A percentile compares a stretch with the other conserved stretches of the same genome.
Conservation (phyloP, 495 filamentous ascomycete species). For the Tetracladium marchalianum region DNA sequence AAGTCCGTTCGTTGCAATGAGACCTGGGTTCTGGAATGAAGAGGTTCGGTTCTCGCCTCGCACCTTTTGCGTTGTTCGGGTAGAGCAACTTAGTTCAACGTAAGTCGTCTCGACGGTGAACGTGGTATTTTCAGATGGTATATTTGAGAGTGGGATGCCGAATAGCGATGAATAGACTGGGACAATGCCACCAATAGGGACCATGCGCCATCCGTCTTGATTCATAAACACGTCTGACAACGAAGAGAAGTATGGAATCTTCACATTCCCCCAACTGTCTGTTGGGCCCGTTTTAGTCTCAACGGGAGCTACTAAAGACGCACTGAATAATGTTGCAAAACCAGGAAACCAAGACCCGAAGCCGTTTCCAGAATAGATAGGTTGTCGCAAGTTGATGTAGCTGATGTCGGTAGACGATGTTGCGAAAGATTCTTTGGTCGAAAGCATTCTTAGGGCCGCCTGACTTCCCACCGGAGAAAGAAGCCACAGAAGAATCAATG, state of each 20-base stretch:
- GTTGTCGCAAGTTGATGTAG: conserved; percentile 8
- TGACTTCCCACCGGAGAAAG: conserved; percentile 13
- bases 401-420: neutral
- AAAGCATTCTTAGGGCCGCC: conserved; percentile 10
- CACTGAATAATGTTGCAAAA: conserved; percentile 6
- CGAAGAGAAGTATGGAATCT: conserved; percentile 12
- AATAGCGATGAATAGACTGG: conserved; percentile 12
- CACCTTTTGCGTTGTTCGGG: neutral
- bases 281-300: conserved; percentile 2
- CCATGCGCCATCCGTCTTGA: conserved; percentile 7
- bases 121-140: conserved; percentile 8
- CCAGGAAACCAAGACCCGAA: conserved; percentile 7
- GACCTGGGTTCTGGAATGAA: conserved; percentile 5
- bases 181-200: neutral
- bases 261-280: conserved; percentile 14
- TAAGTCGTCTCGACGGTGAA: conserved; percentile 11
- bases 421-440: neutral
- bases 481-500: conserved; percentile 11
- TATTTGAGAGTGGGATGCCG: conserved; percentile 9
- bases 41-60: neutral
- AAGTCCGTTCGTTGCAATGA: conserved; percentile 9
- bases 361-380: conserved; percentile 4
- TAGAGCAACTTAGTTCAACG: conserved; percentile 9
- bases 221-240: conserved; percentile 1
- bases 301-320: conserved; percentile 6